Base-by-base conservation (phyloP, 2,329 filamentous ascomycete species). In the Fusarium sulawesiense region DNA sequence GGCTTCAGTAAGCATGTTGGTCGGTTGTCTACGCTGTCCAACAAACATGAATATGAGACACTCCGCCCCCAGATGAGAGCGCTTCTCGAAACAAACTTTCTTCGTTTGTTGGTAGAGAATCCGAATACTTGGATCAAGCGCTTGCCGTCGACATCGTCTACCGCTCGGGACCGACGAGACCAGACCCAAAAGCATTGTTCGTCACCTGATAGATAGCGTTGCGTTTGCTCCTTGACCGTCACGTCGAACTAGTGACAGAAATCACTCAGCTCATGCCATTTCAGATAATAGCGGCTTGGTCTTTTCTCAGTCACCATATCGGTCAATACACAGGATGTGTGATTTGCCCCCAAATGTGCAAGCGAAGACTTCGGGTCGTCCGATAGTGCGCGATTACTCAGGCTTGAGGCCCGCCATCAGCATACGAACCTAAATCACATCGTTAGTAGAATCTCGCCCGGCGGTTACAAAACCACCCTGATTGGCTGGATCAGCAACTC, bases 341-440 rank as follows among this genome's bases (percentile, higher is more conserved):
- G 66, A 73, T 58, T 57, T 70, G 60, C 65, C 72, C 59, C 58
- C 61, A 61, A 64, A 14, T 45, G 56, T 62, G 48, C 48, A 71
- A 64, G 69, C 61, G 27, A 73, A 60, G 25, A 41, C 42, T 57
- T 64, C 56, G 60, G 64, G 65, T 73, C 65, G 41, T 72, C 63
- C 70, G 62, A 73, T 73, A 65, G 56, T 70, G 65, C 60, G 68
- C 68, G 70, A 70, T 59, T 72, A 56, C 41, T 47, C 40, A 30
- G 53, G 46, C 40, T 29, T 60, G 68, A 70, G 68, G 68, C 67
- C 68, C 64, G 20, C 55, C 59, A 64, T 48, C 32, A 47, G 53
- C 46, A 61, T 50, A 56, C 27, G 40, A 56, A 51, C 30, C 47
- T 37, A 13, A 53, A 47, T 54, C 45, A 32, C 49, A 66, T 29